Evolutionary conservation across 176 grass and related monocot species (phyloP), one percentile per base, ranked within the genome.

Genomic region (Lolium rigidum): DNA sequence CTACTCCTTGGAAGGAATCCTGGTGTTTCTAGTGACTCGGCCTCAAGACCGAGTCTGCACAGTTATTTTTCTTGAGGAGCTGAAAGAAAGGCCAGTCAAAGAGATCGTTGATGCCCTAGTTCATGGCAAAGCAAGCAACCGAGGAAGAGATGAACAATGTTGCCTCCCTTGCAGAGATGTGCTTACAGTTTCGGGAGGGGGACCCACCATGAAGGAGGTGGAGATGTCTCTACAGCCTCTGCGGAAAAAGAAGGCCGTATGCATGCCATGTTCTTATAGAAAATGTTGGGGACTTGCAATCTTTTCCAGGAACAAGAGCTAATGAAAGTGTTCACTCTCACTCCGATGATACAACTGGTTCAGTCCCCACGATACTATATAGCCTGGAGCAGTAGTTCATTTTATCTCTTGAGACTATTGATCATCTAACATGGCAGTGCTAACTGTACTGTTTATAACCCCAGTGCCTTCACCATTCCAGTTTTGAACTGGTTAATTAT

Each of bases 101-200:
- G 22, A 84, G 16, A 49, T 84, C 9, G 70, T 84, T 47, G n/a
- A 35, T 48, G 14, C 37, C 11, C n/a, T 74, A 5, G 39, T 83
- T 31, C 21, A 5, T 44, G 52, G 71, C 9, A 54, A 35, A 35
- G 31, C 31, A 83, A 60, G 54, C 81, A 31, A 74, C 51, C 0
- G 14, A 63, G 1, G n/a, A n/a, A n/a, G 70, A 84, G 9, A 64
- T 75, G 6, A 60, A 73, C 13, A 73, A 21, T 26, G 38, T 73
- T n/a, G 54, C 81, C 15, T 47, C 57, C 4, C 68, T 83, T 76
- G 70, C 57, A n/a, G 41, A 76, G 0, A 63, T 21, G 57, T 84
- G 81, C 7, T 61, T 83, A 6, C 60, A 10, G 5, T 41, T 83
- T n/a, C 9, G 38, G 68, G 60, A 47, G 68, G 60, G 15, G 74